Conservation (phyloP, 2,329 filamentous ascomycete species). For the Cladophialophora chaetospira region DNA sequence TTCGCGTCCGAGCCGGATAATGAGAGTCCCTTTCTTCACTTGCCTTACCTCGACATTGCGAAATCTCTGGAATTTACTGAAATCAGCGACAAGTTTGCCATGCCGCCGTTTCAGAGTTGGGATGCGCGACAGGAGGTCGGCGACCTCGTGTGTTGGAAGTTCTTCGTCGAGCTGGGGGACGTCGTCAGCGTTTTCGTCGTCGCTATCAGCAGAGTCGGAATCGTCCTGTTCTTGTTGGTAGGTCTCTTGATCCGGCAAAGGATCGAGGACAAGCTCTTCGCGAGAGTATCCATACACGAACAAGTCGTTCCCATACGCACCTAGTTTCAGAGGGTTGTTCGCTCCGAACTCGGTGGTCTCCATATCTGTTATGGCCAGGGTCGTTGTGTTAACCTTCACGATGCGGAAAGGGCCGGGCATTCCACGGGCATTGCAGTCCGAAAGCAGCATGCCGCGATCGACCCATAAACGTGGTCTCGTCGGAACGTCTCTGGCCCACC, state of each 20-base stretch:
- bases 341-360: not conserved
- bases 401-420: not conserved
- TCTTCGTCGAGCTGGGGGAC: not conserved
- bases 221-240: not conserved
- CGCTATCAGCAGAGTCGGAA: not conserved
- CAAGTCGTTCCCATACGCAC: not conserved
- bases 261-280: not conserved
- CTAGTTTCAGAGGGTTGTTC: not conserved
- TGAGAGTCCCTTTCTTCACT: not conserved
- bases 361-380: not conserved
- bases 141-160: not conserved
- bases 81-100: not conserved
- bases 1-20: not conserved
- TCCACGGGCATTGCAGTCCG: not conserved
- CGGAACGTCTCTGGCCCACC: not conserved
- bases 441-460: not conserved
- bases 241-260: not conserved
- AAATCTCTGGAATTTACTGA: not conserved
- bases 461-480: not conserved
- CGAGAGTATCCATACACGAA: not conserved
- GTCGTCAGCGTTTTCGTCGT: not conserved
- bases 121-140: not conserved
- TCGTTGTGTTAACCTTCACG: not conserved
- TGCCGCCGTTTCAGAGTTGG: not conserved
- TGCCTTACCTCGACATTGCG: not conserved